Base-by-base conservation (phyloP, 2,329 filamentous ascomycete species). In the Fusarium caatingaense region DNA sequence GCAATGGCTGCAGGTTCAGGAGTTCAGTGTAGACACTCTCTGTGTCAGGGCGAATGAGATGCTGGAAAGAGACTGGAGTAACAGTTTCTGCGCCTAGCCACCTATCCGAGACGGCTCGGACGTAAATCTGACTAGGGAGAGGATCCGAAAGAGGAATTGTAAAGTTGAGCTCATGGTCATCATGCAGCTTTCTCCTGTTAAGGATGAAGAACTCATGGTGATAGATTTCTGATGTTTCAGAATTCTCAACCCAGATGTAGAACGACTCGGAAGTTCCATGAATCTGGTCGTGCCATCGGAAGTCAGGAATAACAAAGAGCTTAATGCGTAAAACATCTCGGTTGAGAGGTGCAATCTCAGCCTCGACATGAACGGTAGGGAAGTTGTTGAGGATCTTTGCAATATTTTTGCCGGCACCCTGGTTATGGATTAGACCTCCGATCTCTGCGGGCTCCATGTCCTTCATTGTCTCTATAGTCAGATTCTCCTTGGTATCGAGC, bases 171-270 rank as follows among this genome's bases (percentile, higher is more conserved):
- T 99, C 96, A 74, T 99, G 96, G n/a, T 96, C 93, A 77, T 98
- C 94, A 72, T 97, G 89, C 4, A 99, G 85, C 84, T 97, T 98
- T 80, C 89, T 93, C 68, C 94, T 87, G 66, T 90, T 97, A 8
- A 99, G 86, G 60, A 99, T 96, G 81, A 99, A 98, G 80, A 92
- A 98, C 78, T 99, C 96, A 71, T 98, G 93, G 75, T 99, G 96
- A 75, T 97, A 98, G 42, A 99, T 98, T 79, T 98, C 94, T 0
- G 93, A 94, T 0, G 94, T 98, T 74, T 98, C 96, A 0, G 95
- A 98, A 78, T 98, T 97, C 79, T 99, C 96, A 5, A 99, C 95
- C 97, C 96, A 99, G 61, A 99, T 92, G 88, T 97, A 99, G 82
- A 97, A 99, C 6, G 95, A 95, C 76, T 99, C 96, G 0, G 95